These are phyloP conservation scores for Saccharomyces paradoxus DNA, from an alignment of 805 yeast genomes.

Conservation along the genomic window DNA sequence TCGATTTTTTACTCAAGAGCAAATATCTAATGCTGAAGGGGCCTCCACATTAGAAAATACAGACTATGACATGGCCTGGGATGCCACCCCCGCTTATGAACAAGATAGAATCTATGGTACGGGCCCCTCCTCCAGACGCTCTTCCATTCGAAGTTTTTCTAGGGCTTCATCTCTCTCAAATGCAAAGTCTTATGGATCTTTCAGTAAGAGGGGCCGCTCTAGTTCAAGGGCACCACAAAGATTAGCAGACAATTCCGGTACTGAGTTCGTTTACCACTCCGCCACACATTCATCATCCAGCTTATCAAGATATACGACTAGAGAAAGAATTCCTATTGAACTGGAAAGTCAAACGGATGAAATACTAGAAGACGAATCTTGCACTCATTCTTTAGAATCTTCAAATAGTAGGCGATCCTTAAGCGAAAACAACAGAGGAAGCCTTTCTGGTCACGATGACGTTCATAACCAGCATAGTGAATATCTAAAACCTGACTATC, in stretches of 20 bases:
- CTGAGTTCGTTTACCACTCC: conserved; percentile 10
- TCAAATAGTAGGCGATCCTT: conserved; percentile 16
- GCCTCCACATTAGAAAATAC: conserved; percentile 67
- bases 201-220: conserved; percentile 18
- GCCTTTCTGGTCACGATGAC: conserved; percentile 17
- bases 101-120: conserved; percentile 34
- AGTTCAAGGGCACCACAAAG: conserved; percentile 15
- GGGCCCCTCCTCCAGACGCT: conserved; percentile 17
- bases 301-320: conserved; percentile 29
- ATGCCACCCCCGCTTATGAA: conserved; percentile 40
- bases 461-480: conserved; percentile 21
- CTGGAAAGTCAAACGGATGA: conserved; percentile 28
- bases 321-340: conserved; percentile 35
- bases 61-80: conserved; percentile 73
- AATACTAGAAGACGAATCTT: conserved; percentile 28
- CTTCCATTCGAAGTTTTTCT: conserved; percentile 18
- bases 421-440: conserved; percentile 17
- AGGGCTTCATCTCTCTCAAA: conserved; percentile 17
- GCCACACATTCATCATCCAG: conserved; percentile 31
- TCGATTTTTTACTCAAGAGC: conserved; percentile 74
- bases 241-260: conserved; percentile 4
- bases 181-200: conserved; percentile 10
- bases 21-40: conserved; percentile 82
- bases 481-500: conserved; percentile 29
- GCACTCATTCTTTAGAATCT: conserved; percentile 11